phyloP scores from a whole-genome alignment of 352 stramenopile genomes.

The Pelagophyceae sp. region DNA sequence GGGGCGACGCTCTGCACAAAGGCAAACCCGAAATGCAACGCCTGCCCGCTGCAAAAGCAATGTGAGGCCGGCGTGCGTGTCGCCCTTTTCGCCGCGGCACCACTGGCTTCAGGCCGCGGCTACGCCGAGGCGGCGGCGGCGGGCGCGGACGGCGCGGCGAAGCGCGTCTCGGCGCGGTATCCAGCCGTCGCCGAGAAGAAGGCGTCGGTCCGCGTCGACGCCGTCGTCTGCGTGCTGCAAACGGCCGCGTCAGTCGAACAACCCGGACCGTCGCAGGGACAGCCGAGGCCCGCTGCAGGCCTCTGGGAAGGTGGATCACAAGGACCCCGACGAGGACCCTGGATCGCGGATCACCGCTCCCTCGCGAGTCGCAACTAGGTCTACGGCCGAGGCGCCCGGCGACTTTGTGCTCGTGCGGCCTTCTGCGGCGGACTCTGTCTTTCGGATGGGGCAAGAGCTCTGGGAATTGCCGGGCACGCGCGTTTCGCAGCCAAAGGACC shows the following conservation, averaged over 20 bases:
- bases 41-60: constrained; percentile 35
- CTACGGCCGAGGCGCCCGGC: not conserved
- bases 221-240: not conserved
- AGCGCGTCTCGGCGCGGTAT: not conserved
- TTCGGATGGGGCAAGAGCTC: not conserved
- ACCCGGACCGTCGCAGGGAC: no score
- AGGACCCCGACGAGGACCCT: no score
- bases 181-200: not conserved
- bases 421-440: not conserved
- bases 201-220: not conserved
- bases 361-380: no score
- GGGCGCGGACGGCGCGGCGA: not conserved
- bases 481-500: no score
- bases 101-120: no score
- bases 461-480: constrained; percentile 1
- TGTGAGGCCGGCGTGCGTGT: no score
- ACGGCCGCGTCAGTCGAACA: no score
- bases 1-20: constrained; percentile 86
- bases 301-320: no score
- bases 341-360: no score
- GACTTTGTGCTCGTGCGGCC: not conserved
- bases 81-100: no score
- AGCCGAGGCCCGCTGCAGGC: no score
- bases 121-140: not conserved
- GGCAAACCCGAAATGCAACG: constrained; percentile 29